Conservation (phyloP, 495 filamentous ascomycete species). For the Xylona heveae region DNA sequence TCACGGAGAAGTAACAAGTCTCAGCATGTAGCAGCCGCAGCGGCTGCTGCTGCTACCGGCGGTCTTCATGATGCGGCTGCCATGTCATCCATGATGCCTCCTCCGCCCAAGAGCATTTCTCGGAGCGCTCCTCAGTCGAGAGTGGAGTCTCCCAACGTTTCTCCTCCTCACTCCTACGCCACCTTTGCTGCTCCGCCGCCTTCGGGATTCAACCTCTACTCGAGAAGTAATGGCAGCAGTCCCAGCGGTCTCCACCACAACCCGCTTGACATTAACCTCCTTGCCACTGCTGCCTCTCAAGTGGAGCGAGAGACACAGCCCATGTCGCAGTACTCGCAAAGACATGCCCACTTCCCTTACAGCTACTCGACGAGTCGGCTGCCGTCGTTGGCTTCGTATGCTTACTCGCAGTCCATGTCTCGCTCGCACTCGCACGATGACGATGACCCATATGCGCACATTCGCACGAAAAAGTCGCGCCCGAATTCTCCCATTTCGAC, state of each 20-base stretch:
- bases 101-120: slow-evolving; percentile 53
- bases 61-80: slow-evolving; percentile 21
- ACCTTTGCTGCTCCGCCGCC: background rate
- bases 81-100: slow-evolving; percentile 51
- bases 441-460: slow-evolving; percentile 48
- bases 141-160: slow-evolving; percentile 82
- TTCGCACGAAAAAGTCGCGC: slow-evolving; percentile 65
- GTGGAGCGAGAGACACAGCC: slow-evolving; percentile 46
- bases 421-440: slow-evolving; percentile 80
- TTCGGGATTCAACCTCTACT: background rate
- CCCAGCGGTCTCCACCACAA: slow-evolving; percentile 23
- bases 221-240: slow-evolving; percentile 10
- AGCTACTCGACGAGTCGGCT: slow-evolving; percentile 33
- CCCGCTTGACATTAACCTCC: slow-evolving; percentile 59
- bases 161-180: slow-evolving; percentile 76
- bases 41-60: slow-evolving; percentile 24
- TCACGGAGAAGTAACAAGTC: slow-evolving; percentile 85
- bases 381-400: slow-evolving; percentile 65
- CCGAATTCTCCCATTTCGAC: slow-evolving; percentile 90
- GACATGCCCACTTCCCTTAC: slow-evolving; percentile 32
- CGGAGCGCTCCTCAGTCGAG: slow-evolving; percentile 81
- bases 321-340: background rate
- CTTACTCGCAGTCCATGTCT: slow-evolving; percentile 64
- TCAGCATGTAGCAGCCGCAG: slow-evolving; percentile 24
- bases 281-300: slow-evolving; percentile 79